Evolutionary conservation across 768 basidiomycete genomes (phyloP), one percentile per base, ranked within the genome.

Genomic region (Boletus rex-veris): DNA sequence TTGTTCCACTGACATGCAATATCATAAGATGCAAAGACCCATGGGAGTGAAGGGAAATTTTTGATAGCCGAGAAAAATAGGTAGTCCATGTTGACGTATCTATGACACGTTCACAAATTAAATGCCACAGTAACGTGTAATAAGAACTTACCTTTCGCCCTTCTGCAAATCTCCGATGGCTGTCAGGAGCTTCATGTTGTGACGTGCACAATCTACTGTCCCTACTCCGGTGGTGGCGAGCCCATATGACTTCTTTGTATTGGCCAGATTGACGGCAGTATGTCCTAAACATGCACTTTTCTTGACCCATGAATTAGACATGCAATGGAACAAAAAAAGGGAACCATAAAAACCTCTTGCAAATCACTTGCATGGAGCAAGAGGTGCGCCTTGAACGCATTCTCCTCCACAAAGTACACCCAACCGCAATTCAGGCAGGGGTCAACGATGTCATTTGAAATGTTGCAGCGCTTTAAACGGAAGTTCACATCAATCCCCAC

Each of bases 141-240:
- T 38, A n/a, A 5, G n/a, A 24, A 40, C 18, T 5, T n/a, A 61
- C 56, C 33, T 60, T 55, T 62, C 64, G 1, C 62, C 58, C 33
- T 62, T 57, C 52, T 64, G 62, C 9, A 64, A 40, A 41, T 64
- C 60, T 1, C 51, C 53, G 1, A 64, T 24, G 0, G 53, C 57
- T 2, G 50, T 53, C 0, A 59, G 58, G 11, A 58, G 38, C 30
- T 64, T 67, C 52, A 64, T 48, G 21, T 57, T 52, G 26, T 65
- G 60, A 0, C 44, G 39, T 7, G 58, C 61, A 48, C 74, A 75
- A 19, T 66, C 61, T 2, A 64, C 57, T 0, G 57, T 59, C 0
- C 66, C 72, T 0, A 71, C 53, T 0, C 75, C 71, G 16, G 61
- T 72, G 9, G 69, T 59, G 0, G 62, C 58, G 7, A 64, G 53